Conservation (phyloP, 2,329 filamentous ascomycete species). For the Corinectria fuckeliana region DNA sequence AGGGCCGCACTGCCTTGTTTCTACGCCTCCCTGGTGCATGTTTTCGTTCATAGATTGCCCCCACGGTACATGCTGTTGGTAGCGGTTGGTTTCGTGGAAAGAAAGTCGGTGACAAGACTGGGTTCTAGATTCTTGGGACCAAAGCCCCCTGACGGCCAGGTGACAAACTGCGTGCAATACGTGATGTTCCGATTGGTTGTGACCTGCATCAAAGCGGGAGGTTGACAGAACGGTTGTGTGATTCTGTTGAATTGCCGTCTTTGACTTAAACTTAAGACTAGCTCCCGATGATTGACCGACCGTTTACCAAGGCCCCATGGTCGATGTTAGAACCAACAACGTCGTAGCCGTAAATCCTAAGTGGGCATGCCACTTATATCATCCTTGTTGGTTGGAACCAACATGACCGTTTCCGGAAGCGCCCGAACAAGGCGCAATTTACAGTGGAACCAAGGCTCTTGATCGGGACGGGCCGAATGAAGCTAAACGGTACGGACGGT, state of each 20-base stretch:
- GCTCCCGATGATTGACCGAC: not conserved
- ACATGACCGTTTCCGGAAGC: not conserved
- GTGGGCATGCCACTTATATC: not conserved
- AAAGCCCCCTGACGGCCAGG: no score
- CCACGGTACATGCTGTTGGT: not conserved
- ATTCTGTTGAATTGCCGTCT: not conserved
- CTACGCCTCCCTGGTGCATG: not conserved
- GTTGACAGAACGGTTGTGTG: not conserved
- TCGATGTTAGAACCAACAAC: constrained; percentile 8
- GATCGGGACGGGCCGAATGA: not conserved
- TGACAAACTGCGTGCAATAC: not conserved
- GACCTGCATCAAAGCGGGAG: not conserved
- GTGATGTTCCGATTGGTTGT: not conserved
- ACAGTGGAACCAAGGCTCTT: not conserved
- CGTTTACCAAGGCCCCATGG: not conserved
- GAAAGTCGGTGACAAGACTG: not conserved
- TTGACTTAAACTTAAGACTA: not conserved
- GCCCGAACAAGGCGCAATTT: not conserved
- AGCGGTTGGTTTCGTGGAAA: not conserved
- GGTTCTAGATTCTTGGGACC: not conserved
- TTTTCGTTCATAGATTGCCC: not conserved
- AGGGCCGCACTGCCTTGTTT: not conserved
- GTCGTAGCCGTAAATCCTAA: not conserved
- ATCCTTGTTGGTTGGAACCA: not conserved
- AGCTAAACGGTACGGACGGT: not conserved